Conservation (phyloP, 371 early-diverging fungal species). For the Mortierella polycephala region DNA sequence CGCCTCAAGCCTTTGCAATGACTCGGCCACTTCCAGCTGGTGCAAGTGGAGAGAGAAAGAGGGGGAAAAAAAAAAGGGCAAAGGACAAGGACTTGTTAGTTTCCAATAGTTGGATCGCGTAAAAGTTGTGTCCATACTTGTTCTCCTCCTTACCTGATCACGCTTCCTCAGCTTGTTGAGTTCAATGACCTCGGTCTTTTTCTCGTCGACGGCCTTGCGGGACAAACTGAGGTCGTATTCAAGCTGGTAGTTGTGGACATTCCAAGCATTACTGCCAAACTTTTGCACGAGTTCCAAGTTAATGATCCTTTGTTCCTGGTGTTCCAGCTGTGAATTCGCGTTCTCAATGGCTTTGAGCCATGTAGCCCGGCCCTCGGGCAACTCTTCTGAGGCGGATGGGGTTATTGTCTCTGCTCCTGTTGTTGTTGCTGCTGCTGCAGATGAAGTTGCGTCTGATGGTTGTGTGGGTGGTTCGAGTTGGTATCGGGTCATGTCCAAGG, state of each 20-base stretch:
- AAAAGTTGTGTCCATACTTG: neutral
- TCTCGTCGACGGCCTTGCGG: constrained; percentile 61
- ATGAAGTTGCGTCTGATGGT: constrained; percentile 6
- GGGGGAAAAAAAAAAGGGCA: neutral
- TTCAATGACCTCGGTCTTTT: constrained; percentile 60
- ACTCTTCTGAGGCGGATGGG: constrained; percentile 47
- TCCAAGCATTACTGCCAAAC: constrained; percentile 90
- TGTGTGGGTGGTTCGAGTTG: constrained; percentile 64
- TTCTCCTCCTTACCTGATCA: constrained; percentile 67
- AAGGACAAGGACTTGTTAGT: neutral
- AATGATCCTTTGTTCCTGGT: constrained; percentile 80
- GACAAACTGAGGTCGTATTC: constrained; percentile 64
- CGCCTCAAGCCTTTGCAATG: constrained; percentile 64
- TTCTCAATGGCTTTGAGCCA: constrained; percentile 82
- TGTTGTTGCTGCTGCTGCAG: constrained; percentile 9
- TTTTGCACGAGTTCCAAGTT: constrained; percentile 86
- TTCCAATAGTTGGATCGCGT: too few relatives aligned
- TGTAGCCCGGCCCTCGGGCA: constrained; percentile 56
- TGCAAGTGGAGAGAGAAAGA: neutral
- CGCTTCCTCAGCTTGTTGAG: constrained; percentile 77
- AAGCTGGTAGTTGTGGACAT: constrained; percentile 82
- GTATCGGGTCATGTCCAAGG: constrained; percentile 70
- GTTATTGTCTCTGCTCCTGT: constrained; percentile 13
- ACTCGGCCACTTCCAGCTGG: constrained; percentile 64
- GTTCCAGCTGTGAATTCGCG: constrained; percentile 86